Base-by-base conservation (phyloP, 1,284 basidiomycete species). In the Boletus sp. region DNA sequence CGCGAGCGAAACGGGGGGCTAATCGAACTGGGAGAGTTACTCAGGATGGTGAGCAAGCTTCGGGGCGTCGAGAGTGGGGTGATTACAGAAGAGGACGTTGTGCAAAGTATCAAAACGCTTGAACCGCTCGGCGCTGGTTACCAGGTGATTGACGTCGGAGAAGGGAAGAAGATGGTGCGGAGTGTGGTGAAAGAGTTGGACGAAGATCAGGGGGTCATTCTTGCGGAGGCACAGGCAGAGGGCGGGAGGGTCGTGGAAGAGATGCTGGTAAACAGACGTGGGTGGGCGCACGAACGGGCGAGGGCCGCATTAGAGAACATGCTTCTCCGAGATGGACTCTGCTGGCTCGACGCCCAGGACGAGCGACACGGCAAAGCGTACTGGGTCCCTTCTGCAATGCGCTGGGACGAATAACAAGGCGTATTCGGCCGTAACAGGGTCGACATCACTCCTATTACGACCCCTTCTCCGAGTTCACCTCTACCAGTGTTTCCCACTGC, bases 281-380 rank as follows among this genome's bases (percentile, higher is more conserved):
- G 87, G 6, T 98, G 97, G 97, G 84, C 85, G 0, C 74, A 81
- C 43, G 89, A 92, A 23, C 81, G 96, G 31, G 90, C 93, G 1
- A 80, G 82, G 43, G 84, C 87, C 7, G 94, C 91, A 3, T 75
- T 99, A 68, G 90, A 95, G 64, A 95, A 96, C 67, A 95, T 97
- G 86, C 82, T 95, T 17, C 81, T 95, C 67, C 81, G 90, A 37
- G 95, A 98, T 67, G 97, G 95, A 1, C 80, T 97, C 47, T 95
- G 94, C 57, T 99, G 97, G 97, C 74, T 98, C 37, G 97, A 99
- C 72, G 89, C 92, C 46, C 93, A 95, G 74, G 91, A 90, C 62
- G 84, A 87, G 64, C 71, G 72, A 28, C 78, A 77, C 40, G 86
- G 87, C 19, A 80, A 81, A 56, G 83, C 87, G 33, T 95, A 93